phyloP scores from a whole-genome alignment of 2,329 filamentous ascomycete genomes.

The Xylariaceae sp. region DNA sequence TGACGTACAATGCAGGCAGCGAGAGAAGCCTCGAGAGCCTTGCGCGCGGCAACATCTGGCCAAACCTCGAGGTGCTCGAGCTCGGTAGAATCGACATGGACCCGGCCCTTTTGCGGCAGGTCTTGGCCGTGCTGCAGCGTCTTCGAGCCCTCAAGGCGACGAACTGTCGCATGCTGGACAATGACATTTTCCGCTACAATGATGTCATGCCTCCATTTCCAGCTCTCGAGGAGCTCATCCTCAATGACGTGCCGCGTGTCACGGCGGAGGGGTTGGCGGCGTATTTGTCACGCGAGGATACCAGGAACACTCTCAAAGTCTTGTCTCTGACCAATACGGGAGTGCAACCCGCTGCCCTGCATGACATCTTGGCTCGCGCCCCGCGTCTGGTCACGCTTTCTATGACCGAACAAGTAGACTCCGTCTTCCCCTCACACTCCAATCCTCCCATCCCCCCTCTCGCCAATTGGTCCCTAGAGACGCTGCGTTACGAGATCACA shows the following conservation, averaged over 20 bases:
- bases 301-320: constrained; percentile 59
- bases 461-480: constrained; percentile 64
- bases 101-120: constrained; percentile 66
- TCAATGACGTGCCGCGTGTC: constrained; percentile 69
- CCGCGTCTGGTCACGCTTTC: constrained; percentile 57
- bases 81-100: constrained; percentile 67
- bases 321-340: constrained; percentile 72
- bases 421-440: constrained; percentile 47
- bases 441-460: constrained; percentile 57
- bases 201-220: constrained; percentile 71
- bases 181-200: constrained; percentile 69
- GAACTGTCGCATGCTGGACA: constrained; percentile 67
- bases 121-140: constrained; percentile 63
- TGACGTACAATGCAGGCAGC: constrained; percentile 77
- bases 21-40: constrained; percentile 75
- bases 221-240: constrained; percentile 67
- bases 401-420: constrained; percentile 49
- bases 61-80: constrained; percentile 70
- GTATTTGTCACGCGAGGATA: constrained; percentile 63
- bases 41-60: constrained; percentile 64
- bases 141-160: constrained; percentile 74
- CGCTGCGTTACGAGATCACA: constrained; percentile 81
- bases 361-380: constrained; percentile 58
- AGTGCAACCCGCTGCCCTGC: constrained; percentile 61
- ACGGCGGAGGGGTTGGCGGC: constrained; percentile 68